These are phyloP conservation scores for Nyssa sinensis DNA, from an alignment of 148 eudicot genomes.

Conservation along the genomic window DNA sequence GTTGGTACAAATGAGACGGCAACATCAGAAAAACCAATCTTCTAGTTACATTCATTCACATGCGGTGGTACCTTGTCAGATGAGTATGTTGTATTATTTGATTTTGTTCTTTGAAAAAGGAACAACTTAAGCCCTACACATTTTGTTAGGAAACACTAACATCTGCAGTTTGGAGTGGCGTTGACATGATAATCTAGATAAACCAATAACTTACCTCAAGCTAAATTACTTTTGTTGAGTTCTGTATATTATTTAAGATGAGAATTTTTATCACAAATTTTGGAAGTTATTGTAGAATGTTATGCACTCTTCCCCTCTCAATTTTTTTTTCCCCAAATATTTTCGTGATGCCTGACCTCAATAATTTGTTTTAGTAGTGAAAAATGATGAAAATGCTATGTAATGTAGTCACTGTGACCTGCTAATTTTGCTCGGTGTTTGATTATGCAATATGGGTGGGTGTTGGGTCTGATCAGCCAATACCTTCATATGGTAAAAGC, in stretches of 20 bases:
- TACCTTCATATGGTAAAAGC: too few relatives aligned
- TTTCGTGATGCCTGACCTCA: background rate
- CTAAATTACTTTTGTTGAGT: too few relatives aligned
- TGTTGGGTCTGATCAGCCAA: too few relatives aligned
- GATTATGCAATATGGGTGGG: too few relatives aligned
- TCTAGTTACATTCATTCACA: background rate
- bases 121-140: background rate
- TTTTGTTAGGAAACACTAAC: background rate
- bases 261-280: background rate
- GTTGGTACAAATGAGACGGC: conserved; percentile 77
- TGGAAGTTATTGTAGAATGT: background rate
- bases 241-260: background rate
- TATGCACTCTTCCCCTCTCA: background rate
- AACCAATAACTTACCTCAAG: background rate
- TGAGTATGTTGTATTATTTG: background rate
- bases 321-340: background rate
- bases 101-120: background rate
- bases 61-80: background rate
- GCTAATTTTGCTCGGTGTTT: background rate
- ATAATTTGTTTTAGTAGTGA: too few relatives aligned
- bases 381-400: background rate
- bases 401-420: background rate
- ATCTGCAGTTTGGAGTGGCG: background rate
- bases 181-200: background rate
- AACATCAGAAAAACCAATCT: background rate